Base-by-base conservation (phyloP, 2,329 filamentous ascomycete species). In the Epichloe coenophiala region DNA sequence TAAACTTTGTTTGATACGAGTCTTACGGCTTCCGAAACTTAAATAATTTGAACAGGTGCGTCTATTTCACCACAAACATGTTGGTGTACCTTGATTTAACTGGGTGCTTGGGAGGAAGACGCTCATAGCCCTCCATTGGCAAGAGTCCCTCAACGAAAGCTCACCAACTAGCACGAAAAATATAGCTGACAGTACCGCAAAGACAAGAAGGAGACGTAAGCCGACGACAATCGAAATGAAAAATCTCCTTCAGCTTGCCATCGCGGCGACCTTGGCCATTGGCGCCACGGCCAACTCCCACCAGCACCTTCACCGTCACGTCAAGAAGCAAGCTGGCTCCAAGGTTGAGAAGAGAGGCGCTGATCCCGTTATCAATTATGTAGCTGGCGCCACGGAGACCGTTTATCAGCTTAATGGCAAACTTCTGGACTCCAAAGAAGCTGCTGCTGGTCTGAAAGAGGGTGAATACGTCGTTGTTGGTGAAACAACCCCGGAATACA, bases 331-430 rank as follows among this genome's bases (percentile, higher is more conserved):
- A 53, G 68, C 58, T 36, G 63, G 69, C 37, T 68, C 71, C 53
- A 67, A 68, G 35, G 66, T 74, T 47, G 71, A 76, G 62, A 73
- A 71, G 67, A 73, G 72, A 52, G 66, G 60, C 31, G 66, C 69
- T 15, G 62, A 57, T 37, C 68, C 72, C 46, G 71, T 76, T 51
- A 71, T 69, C 52, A 76, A 79, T 49, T 74, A 76, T 50, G 75
- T 82, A 47, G 71, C 76, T 40, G 78, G 75, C 41, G 75, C 82
- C 35, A 82, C 80, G 48, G 77, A 82, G 58, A 79, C 83, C 51
- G 76, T 84, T 51, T 96, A 90, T 69, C 75, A 84, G 63, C 71
- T 90, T 49, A 78, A 84, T 54, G 84, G 83, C 54, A 59, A 81
- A 61, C 55, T 70, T 36, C 75, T 95, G 58, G 71, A 73, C 49